These are phyloP conservation scores for Pelargonium nanum DNA, from an alignment of 345 rosid genomes.

Conservation along the genomic window DNA sequence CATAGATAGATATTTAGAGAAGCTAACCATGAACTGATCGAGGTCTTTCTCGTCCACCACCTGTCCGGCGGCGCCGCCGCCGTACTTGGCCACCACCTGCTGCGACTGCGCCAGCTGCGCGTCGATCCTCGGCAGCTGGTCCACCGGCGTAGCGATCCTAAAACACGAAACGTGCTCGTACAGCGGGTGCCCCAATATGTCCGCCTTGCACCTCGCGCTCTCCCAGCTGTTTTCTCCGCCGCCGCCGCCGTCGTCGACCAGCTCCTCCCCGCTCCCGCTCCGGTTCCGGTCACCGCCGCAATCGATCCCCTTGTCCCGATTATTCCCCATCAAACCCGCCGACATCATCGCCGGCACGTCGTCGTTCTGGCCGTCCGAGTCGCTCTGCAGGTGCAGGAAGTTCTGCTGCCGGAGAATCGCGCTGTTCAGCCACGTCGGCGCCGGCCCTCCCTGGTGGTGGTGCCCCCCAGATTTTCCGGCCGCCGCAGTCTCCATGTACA, in stretches of 20 bases:
- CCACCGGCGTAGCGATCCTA: constrained; percentile 81
- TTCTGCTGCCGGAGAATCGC: constrained; percentile 1
- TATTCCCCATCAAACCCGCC: not conserved
- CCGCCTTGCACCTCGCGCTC: constrained; percentile 71
- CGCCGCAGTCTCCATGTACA: not conserved
- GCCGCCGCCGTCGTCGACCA: constrained; percentile 1
- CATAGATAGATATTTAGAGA: constrained; percentile 5
- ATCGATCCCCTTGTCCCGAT: not conserved
- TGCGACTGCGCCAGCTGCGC: constrained; percentile 86
- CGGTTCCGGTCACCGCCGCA: not conserved
- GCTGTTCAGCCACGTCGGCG: constrained; percentile 6
- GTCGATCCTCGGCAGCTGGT: constrained; percentile 79
- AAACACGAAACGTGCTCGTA: constrained; percentile 79
- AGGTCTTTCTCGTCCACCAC: constrained; percentile 82
- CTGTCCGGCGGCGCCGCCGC: constrained; percentile 38
- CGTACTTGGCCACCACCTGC: constrained; percentile 67
- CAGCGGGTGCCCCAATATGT: constrained; percentile 63
- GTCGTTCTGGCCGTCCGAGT: not conserved
- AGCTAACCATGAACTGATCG: constrained; percentile 94
- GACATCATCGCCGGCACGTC: not conserved
- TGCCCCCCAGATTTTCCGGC: not conserved
- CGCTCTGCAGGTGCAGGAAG: constrained; percentile 1
- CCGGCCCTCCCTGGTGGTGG: not conserved
- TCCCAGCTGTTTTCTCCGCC: constrained; percentile 54
- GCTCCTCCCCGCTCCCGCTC: constrained; percentile 3